Percentiles rank a stretch among this genome's conserved stretches.
Evolutionary conservation across 2,329 filamentous ascomycete genomes (phyloP).

Genomic region (Akanthomyces muscarius): DNA sequence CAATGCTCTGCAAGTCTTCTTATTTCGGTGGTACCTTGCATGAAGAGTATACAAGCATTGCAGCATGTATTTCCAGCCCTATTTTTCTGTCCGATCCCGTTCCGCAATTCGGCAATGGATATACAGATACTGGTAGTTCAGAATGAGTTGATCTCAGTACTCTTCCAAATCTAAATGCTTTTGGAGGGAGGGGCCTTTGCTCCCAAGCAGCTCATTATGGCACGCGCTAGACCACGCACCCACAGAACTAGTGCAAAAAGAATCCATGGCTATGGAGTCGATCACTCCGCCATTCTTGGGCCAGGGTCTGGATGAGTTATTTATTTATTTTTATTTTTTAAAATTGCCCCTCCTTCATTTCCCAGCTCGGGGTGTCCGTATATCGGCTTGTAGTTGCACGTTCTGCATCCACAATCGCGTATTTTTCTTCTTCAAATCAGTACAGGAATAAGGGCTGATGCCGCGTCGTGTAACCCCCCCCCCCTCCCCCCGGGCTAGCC

Average conservation of each 20-base stretch:
- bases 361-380: neutral
- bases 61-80: neutral
- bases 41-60: neutral
- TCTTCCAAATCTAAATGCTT: neutral
- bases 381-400: neutral
- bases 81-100: neutral
- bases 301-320: conserved; percentile 9
- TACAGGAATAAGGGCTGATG: neutral
- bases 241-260: neutral
- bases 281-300: conserved; percentile 1
- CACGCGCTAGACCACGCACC: neutral
- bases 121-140: neutral
- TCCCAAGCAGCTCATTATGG: neutral
- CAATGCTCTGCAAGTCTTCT: neutral
- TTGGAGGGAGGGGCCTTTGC: neutral
- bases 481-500: neutral
- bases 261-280: neutral
- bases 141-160: neutral
- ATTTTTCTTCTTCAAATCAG: neutral
- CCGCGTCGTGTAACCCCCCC: neutral
- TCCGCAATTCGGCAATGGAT: neutral
- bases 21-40: neutral
- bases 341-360: neutral
- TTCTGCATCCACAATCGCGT: neutral
- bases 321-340: neutral